phyloP scores from a whole-genome alignment of 2,329 filamentous ascomycete species.

The Xylariomycetidae sp. region DNA sequence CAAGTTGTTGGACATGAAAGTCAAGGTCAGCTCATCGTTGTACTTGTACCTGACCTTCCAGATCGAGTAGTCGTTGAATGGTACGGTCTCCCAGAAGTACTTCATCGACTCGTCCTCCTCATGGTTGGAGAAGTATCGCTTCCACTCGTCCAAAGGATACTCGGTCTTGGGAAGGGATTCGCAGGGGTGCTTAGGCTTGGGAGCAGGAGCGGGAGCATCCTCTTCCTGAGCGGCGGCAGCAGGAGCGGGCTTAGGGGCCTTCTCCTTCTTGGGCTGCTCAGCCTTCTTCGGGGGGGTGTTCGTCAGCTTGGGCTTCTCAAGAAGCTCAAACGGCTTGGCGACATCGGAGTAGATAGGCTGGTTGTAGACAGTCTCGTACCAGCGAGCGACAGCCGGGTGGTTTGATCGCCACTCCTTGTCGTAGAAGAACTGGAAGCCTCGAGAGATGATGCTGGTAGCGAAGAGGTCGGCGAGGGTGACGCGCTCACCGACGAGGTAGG shows the following conservation, averaged over 20 bases:
- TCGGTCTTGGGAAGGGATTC: slow-evolving; percentile 76
- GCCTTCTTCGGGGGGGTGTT: slow-evolving; percentile 74
- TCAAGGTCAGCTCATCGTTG: slow-evolving; percentile 93
- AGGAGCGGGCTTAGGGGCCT: slow-evolving; percentile 41
- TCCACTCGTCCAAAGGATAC: slow-evolving; percentile 91
- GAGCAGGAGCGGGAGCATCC: slow-evolving; percentile 52
- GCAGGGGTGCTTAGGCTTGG: slow-evolving; percentile 96
- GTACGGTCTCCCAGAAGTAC: slow-evolving; percentile 98
- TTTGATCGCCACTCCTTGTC: slow-evolving; percentile 81
- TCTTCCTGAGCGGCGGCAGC: slow-evolving; percentile 46
- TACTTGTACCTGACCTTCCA: slow-evolving; percentile 98
- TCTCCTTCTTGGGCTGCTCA: slow-evolving; percentile 65
- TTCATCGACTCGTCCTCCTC: slow-evolving; percentile 81
- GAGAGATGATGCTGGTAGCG: slow-evolving; percentile 69
- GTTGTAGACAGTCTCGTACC: slow-evolving; percentile 92
- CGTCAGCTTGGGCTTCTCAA: slow-evolving; percentile 74
- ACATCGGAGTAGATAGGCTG: slow-evolving; percentile 86
- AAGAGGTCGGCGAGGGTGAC: slow-evolving; percentile 96
- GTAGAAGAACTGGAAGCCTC: slow-evolving; percentile 91
- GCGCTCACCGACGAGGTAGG: slow-evolving; percentile 96
- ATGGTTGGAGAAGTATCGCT: slow-evolving; percentile 97
- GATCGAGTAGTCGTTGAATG: slow-evolving; percentile 91
- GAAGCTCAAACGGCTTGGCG: slow-evolving; percentile 68
- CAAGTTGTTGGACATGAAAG: slow-evolving; percentile 99
- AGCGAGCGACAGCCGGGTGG: slow-evolving; percentile 84